These are phyloP conservation scores for Boehmeria nivea DNA, from an alignment of 306 rosid genomes.

Conservation along the genomic window DNA sequence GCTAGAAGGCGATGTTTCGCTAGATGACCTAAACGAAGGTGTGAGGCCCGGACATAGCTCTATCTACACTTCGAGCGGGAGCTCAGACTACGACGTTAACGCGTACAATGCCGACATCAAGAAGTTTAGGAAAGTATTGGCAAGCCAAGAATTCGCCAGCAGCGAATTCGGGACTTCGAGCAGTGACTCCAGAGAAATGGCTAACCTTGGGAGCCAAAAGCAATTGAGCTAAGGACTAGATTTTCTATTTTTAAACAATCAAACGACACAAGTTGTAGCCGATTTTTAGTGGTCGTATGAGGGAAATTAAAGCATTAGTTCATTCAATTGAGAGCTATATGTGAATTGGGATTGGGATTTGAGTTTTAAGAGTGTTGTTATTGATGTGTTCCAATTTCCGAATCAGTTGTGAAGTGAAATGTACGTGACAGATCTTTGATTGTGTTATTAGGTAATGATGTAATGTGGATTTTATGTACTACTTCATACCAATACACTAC, in stretches of 20 bases:
- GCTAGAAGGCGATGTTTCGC: slow-evolving; percentile 63
- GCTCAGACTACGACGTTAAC: slow-evolving; percentile 52
- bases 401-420: too few species aligned
- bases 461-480: too few species aligned
- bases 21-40: slow-evolving; percentile 66
- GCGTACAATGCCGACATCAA: slow-evolving; percentile 57
- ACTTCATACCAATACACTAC: too few species aligned
- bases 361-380: too few species aligned
- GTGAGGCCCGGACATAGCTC: slow-evolving; percentile 24
- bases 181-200: slow-evolving; percentile 37
- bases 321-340: neutral
- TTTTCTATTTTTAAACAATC: too few species aligned
- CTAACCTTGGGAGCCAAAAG: slow-evolving; percentile 10
- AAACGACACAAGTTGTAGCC: neutral
- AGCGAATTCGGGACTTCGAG: slow-evolving; percentile 43
- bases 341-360: too few species aligned
- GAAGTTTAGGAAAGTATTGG: slow-evolving; percentile 44
- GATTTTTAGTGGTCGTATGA: too few species aligned
- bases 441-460: too few species aligned
- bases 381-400: too few species aligned
- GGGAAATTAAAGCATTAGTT: too few species aligned
- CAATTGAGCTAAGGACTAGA: too few species aligned
- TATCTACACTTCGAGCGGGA: slow-evolving; percentile 15
- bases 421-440: too few species aligned
- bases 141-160: slow-evolving; percentile 45